Conservation (phyloP, 306 rosid species). For the Clitoria ternatea region DNA sequence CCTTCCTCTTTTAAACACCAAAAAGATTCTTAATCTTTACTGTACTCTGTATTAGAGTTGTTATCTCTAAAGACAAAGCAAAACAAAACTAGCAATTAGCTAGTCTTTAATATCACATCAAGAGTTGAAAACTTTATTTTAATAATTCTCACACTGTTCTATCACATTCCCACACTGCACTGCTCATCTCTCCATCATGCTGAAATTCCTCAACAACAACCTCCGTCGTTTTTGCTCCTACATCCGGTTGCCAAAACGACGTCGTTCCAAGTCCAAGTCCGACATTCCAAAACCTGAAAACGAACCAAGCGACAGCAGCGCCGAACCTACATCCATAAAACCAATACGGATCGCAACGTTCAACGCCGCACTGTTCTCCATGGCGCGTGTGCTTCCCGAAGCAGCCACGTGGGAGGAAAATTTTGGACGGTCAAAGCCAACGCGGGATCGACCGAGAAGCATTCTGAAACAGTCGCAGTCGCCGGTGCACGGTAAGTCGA, state of each 20-base stretch:
- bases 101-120: too few relatives aligned
- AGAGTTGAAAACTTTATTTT: too few relatives aligned
- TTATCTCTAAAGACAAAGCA: background rate
- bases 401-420: slow-evolving; percentile 24
- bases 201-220: slow-evolving; percentile 39
- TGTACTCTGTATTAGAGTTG: background rate
- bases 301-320: slow-evolving; percentile 19
- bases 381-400: slow-evolving; percentile 66
- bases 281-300: slow-evolving; percentile 11
- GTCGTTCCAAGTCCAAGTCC: slow-evolving; percentile 34
- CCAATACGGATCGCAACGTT: slow-evolving; percentile 65
- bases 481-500: slow-evolving; percentile 43
- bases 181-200: slow-evolving; percentile 28
- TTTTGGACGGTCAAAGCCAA: background rate
- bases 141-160: background rate
- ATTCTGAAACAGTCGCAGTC: slow-evolving; percentile 50
- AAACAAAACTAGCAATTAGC: too few relatives aligned
- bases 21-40: background rate
- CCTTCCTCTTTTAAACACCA: background rate
- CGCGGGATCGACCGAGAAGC: slow-evolving; percentile 39
- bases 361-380: slow-evolving; percentile 75
- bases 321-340: background rate
- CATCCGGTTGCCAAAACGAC: slow-evolving; percentile 49
- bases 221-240: slow-evolving; percentile 52
- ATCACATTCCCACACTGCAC: background rate